Evolutionary conservation across 2,329 filamentous ascomycete genomes (phyloP), one percentile per base, ranked within the genome.

Genomic region (Achaetomium macrosporum): DNA sequence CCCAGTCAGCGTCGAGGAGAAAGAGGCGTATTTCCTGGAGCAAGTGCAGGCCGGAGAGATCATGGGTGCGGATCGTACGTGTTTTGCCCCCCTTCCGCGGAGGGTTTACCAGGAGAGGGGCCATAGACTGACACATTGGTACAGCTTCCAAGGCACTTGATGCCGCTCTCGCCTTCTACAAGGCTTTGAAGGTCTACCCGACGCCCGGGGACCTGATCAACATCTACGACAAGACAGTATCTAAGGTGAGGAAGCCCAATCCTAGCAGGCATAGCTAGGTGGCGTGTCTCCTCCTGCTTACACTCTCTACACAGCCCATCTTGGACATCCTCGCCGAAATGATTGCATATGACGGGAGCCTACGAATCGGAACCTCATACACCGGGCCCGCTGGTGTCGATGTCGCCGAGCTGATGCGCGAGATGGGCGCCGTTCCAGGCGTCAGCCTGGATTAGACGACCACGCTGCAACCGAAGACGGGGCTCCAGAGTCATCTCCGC

Each of bases 161-260:
- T 61, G 89, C 93, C 47, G 92, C 93, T 44, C 76, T 97, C 56
- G 90, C 88, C 71, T 99, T 99, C 76, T 99, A 97, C 82, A 95
- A 91, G 79, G 93, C 91, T 42, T 82, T 99, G 62, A 99, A 99
- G 81, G 93, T 97, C 63, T 99, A 99, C 75, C 93, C 93, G 48
- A 87, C 89, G 65, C 93, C 92, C 12, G 82, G 85, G 64, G 93
- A 97, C 67, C 78, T 99, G 64, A 96, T 99, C 70, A 82, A 82
- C 65, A 96, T 99, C 71, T 99, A 99, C 73, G 93, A 99, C 73
- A 96, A 95, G 82, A 97, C 93, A 31, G 91, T 97, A 42, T 87
- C 92, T 64, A 96, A 96, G 87, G 91, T 90, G 10, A 15, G 7
- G 16, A 17, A 13, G 13, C 17, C 17, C 33, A 50, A 35, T 40